These are phyloP conservation scores for Medicago ruthenica DNA, from an alignment of 306 rosid species.

Conservation along the genomic window DNA sequence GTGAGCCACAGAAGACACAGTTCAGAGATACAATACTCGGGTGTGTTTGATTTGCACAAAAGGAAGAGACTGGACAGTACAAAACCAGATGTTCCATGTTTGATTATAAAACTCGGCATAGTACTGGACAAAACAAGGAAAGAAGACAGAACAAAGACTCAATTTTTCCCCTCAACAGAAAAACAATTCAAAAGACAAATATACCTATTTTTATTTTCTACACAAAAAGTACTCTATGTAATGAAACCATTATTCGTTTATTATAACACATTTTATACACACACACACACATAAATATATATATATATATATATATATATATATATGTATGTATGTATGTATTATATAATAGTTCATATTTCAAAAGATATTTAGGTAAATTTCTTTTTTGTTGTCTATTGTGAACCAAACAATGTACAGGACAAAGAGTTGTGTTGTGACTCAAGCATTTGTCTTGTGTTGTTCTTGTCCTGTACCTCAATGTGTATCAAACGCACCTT, in stretches of 20 bases:
- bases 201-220: conserved; percentile 1
- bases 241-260: not conserved
- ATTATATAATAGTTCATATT: no score
- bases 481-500: not conserved
- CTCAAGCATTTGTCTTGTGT: not conserved
- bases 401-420: not conserved
- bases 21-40: not conserved
- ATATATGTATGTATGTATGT: no score
- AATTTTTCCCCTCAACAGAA: not conserved
- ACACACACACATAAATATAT: no score
- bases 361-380: no score
- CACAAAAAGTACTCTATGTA: not conserved
- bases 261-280: not conserved
- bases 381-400: not conserved
- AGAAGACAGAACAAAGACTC: not conserved
- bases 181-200: not conserved
- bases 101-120: not conserved
- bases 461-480: not conserved
- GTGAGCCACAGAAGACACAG: conserved; percentile 34
- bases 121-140: conserved; percentile 5
- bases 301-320: no score
- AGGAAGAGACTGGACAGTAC: not conserved
- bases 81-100: not conserved
- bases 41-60: not conserved
- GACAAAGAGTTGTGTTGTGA: not conserved